Evolutionary conservation across 164 flowering plant species (phyloP).

Genomic region (Pachysandra terminalis): DNA sequence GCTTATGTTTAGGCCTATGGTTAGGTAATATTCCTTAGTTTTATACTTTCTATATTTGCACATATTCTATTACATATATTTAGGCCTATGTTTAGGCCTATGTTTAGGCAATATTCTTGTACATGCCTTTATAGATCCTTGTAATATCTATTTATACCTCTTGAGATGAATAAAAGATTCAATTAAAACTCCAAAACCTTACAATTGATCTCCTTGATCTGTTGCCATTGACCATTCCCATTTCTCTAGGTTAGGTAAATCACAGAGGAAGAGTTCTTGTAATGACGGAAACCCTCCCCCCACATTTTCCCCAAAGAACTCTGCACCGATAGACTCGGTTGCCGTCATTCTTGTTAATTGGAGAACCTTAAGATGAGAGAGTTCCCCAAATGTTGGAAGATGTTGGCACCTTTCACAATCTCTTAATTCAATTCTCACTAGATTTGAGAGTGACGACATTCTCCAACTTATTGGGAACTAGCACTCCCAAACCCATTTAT

Average conservation of each 20-base stretch:
- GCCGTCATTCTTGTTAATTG: slow-evolving; percentile 7
- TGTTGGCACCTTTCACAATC: slow-evolving; percentile 19
- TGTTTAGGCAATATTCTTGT: no score
- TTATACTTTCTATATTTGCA: no score
- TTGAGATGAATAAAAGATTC: no score
- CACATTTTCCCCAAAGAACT: neutral
- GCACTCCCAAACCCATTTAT: slow-evolving; percentile 18
- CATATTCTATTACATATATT: no score
- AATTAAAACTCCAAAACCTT: no score
- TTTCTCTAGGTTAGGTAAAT: slow-evolving; percentile 9
- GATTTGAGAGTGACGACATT: slow-evolving; percentile 5
- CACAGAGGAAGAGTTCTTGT: slow-evolving; percentile 1
- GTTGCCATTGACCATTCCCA: slow-evolving; percentile 9
- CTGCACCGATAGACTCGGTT: slow-evolving; percentile 7
- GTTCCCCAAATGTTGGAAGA: slow-evolving; percentile 21
- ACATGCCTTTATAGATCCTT: no score
- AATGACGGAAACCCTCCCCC: neutral
- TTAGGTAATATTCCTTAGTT: no score
- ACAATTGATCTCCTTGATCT: neutral
- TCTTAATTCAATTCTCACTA: slow-evolving; percentile 6
- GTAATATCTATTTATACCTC: no score
- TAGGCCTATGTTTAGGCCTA: no score
- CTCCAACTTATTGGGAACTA: slow-evolving; percentile 22
- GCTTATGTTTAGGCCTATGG: no score
- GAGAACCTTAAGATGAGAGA: slow-evolving; percentile 17